Percentiles rank a stretch among this genome's conserved stretches.
These are phyloP conservation scores for carrot (Daucus carota) DNA, from an alignment of 129 eudicot species.

Conservation along the genomic window DNA sequence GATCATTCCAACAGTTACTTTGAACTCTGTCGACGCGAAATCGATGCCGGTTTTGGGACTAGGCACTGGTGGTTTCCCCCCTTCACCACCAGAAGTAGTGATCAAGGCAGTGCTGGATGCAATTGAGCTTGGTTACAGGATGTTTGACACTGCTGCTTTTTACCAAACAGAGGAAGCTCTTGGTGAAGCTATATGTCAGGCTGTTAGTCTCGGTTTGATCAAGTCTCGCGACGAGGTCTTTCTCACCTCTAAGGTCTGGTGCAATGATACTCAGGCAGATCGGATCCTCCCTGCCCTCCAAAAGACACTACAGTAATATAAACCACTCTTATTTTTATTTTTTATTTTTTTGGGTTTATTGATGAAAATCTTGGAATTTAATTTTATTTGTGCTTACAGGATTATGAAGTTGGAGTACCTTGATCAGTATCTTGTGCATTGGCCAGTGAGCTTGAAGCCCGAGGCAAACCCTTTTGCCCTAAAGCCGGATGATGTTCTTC, in stretches of 20 bases:
- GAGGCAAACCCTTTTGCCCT: background rate
- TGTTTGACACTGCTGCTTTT: conserved; percentile 22
- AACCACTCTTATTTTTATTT: background rate
- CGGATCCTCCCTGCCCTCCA: background rate
- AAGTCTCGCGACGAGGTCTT: background rate
- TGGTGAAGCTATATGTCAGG: conserved; percentile 25
- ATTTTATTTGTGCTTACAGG: background rate
- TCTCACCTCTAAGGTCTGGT: conserved; percentile 5
- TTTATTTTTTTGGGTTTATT: background rate
- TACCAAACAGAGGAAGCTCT: conserved; percentile 21
- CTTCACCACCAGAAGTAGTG: background rate
- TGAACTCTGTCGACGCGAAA: background rate
- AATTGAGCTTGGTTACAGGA: conserved; percentile 22
- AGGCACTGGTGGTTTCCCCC: conserved; percentile 17
- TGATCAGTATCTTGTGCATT: conserved; percentile 6
- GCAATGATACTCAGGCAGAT: background rate
- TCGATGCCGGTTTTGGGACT: conserved; percentile 22
- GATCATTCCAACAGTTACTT: background rate
- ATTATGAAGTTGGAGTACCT: conserved; percentile 5
- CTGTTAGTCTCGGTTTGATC: conserved; percentile 4
- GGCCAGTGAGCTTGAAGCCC: background rate
- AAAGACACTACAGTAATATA: background rate
- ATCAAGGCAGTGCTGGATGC: conserved; percentile 15
- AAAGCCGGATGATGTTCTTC: background rate
- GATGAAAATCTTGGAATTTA: background rate